Evolutionary conservation across 1,284 basidiomycete species (phyloP).

Genomic region (Austroboletus olivaceoglutinosus): DNA sequence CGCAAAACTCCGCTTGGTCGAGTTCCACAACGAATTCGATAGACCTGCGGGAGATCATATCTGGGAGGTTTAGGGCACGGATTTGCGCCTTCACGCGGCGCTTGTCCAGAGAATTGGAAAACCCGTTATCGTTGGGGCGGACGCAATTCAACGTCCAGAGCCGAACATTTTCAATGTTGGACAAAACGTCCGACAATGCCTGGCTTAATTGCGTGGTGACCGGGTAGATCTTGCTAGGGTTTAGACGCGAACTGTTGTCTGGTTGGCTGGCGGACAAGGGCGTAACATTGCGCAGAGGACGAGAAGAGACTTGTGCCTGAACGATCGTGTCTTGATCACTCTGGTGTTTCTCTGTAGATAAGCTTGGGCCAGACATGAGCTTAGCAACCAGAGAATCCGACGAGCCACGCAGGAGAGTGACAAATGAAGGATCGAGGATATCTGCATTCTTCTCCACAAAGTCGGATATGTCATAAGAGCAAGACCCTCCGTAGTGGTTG

Average conservation of each 20-base stretch:
- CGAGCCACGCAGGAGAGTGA: slow-evolving; percentile 73
- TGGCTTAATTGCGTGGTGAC: slow-evolving; percentile 83
- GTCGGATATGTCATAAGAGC: slow-evolving; percentile 69
- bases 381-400: slow-evolving; percentile 79
- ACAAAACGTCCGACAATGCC: slow-evolving; percentile 68
- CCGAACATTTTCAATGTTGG: slow-evolving; percentile 59
- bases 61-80: slow-evolving; percentile 69
- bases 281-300: slow-evolving; percentile 57
- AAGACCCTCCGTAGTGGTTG: slow-evolving; percentile 82
- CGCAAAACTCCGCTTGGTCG: slow-evolving; percentile 67
- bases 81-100: slow-evolving; percentile 82
- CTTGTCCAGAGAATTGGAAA: slow-evolving; percentile 86
- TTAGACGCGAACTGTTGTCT: slow-evolving; percentile 50
- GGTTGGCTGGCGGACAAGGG: slow-evolving; percentile 42
- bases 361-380: slow-evolving; percentile 82
- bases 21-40: slow-evolving; percentile 71
- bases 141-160: slow-evolving; percentile 84
- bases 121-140: slow-evolving; percentile 86
- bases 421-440: slow-evolving; percentile 82
- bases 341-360: slow-evolving; percentile 82
- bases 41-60: slow-evolving; percentile 63
- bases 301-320: slow-evolving; percentile 87
- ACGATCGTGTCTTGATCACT: slow-evolving; percentile 84
- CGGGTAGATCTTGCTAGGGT: slow-evolving; percentile 75
- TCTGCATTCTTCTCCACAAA: slow-evolving; percentile 87